Percentiles rank a stretch among this genome's conserved stretches.
phyloP scores from a whole-genome alignment of 2,329 filamentous ascomycete genomes.

The Fonsecaea monophora region DNA sequence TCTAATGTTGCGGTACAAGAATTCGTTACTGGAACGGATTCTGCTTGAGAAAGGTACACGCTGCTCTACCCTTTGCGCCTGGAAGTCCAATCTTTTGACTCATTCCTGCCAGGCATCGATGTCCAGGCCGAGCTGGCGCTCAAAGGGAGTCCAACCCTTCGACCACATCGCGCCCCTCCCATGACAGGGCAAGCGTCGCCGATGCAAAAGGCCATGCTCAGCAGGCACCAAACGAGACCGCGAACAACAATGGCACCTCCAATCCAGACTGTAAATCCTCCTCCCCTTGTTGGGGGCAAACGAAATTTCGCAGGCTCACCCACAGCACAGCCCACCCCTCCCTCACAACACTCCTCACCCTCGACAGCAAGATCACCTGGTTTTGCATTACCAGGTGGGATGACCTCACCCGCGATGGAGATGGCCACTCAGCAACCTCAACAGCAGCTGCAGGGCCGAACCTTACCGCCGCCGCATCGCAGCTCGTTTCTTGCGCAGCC shows the following conservation, averaged over 20 bases:
- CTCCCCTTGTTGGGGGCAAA: conserved; percentile 41
- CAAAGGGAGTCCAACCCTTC: conserved; percentile 85
- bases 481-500: conserved; percentile 43
- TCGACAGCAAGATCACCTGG: conserved; percentile 67
- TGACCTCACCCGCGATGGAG: conserved; percentile 67
- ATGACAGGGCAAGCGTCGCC: conserved; percentile 75
- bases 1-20: conserved; percentile 97
- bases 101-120: conserved; percentile 75
- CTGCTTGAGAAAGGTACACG: conserved; percentile 86
- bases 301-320: conserved; percentile 39
- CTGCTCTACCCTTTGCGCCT: neutral
- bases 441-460: conserved; percentile 51
- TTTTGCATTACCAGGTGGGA: conserved; percentile 65
- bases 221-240: conserved; percentile 65
- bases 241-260: conserved; percentile 40
- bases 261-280: conserved; percentile 47
- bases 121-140: conserved; percentile 93
- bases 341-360: conserved; percentile 77
- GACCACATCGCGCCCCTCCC: conserved; percentile 60
- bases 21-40: conserved; percentile 92
- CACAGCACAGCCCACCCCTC: conserved; percentile 72
- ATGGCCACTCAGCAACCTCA: conserved; percentile 60
- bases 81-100: neutral
- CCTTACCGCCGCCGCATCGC: conserved; percentile 55
- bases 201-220: conserved; percentile 80